These are phyloP conservation scores for Zopfochytrium polystomum DNA, from an alignment of 371 early-diverging fungal species.

Conservation along the genomic window DNA sequence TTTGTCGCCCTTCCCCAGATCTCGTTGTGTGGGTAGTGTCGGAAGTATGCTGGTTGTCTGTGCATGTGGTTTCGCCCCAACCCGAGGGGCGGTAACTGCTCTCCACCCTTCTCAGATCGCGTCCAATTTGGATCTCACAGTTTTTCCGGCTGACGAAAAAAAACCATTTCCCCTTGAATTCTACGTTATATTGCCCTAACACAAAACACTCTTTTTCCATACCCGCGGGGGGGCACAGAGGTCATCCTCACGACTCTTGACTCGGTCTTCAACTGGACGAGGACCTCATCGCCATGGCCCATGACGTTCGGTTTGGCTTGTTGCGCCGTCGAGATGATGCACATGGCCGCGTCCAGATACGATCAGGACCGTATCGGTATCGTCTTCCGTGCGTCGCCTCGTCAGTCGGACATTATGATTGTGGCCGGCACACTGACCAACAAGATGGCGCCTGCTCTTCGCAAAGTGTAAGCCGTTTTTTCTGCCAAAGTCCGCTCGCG, in stretches of 20 bases:
- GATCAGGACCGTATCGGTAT: slow-evolving; percentile 97
- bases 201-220: neutral
- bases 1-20: no score
- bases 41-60: no score
- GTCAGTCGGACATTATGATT: slow-evolving; percentile 98
- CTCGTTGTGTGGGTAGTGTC: neutral
- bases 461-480: slow-evolving; percentile 85
- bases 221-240: slow-evolving; percentile 19
- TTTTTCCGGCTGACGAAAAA: no score
- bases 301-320: slow-evolving; percentile 98
- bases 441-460: slow-evolving; percentile 97
- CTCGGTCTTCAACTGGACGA: slow-evolving; percentile 89
- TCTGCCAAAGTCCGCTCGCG: neutral
- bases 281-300: slow-evolving; percentile 91
- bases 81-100: no score
- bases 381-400: slow-evolving; percentile 96
- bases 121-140: no score
- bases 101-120: no score
- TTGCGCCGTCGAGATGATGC: slow-evolving; percentile 91
- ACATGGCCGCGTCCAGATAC: slow-evolving; percentile 95
- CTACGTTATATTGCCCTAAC: neutral
- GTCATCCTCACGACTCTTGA: slow-evolving; percentile 58
- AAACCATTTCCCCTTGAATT: no score
- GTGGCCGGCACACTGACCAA: slow-evolving; percentile 95
- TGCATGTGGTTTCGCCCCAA: no score